Base-by-base conservation (phyloP, 2,329 filamentous ascomycete species). In the Beauveria caledonica region DNA sequence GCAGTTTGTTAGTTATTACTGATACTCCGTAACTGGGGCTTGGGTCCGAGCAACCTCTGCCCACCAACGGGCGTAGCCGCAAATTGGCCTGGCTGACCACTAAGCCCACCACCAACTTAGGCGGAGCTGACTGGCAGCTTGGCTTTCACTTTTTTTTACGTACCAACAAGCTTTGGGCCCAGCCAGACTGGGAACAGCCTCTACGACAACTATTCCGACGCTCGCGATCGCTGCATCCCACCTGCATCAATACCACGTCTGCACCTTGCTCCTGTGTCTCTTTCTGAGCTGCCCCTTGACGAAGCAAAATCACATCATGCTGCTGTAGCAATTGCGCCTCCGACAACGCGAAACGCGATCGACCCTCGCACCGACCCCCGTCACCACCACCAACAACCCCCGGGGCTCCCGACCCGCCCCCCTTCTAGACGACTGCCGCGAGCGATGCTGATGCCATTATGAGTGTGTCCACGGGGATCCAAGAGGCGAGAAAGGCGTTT, bases 401-500 rank as follows among this genome's bases (percentile, higher is more conserved):
- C 60, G 23, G 33, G 45, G 45, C 62, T 53, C 51, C 49, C 48
- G 54, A 57, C 58, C 33, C 33, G 15, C 55, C 60, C 59, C 50
- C 61, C 61, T 46, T n/a, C 11, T n/a, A 27, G 15, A 53, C 50
- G 49, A 53, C 58, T 19, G 42, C 60, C 64, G 64, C 71, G 66
- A 73, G 68, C 72, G 58, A 74, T 73, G 73, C 70, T 67, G 66
- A 64, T 65, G 68, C 66, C 66, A 60, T 48, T 56, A 76, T 75
- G 73, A 72, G 65, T 63, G 66, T 68, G 66, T 68, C 78, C 72
- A 79, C 81, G 71, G 74, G 79, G 75, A 79, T 79, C 69, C 72
- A 73, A 67, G 75, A 80, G 70, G 69, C 79, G 66, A 74, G 77
- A 74, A 83, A 80, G 75, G 89, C 90, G 81, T 80, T 90, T 78